Conservation (phyloP, 345 rosid genomes). For the Gossypium mustelinum region DNA sequence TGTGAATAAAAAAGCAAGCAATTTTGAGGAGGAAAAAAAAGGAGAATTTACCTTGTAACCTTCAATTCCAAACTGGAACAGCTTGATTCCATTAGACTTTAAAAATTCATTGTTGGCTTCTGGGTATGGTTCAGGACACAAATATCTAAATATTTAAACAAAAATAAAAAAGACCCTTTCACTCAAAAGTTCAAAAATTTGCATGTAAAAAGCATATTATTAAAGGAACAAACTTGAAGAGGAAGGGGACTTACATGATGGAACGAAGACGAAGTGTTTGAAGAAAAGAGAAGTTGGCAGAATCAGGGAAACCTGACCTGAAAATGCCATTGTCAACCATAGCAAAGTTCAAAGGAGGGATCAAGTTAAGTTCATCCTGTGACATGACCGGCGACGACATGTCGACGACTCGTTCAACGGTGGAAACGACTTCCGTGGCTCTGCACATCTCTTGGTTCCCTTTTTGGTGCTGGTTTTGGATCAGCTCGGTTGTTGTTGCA, state of each 20-base stretch:
- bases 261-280: constrained; percentile 88
- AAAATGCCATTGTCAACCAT: constrained; percentile 94
- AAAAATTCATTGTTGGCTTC: constrained; percentile 70
- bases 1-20: neutral
- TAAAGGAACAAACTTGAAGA: neutral
- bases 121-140: constrained; percentile 93
- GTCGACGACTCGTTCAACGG: constrained; percentile 39
- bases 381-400: constrained; percentile 19
- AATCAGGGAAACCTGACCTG: constrained; percentile 92
- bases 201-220: neutral
- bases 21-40: neutral
- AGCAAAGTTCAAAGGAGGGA: constrained; percentile 88
- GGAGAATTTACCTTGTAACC: constrained; percentile 58
- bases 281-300: constrained; percentile 83
- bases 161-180: neutral
- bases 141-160: constrained; percentile 37
- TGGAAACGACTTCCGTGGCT: constrained; percentile 47
- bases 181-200: constrained; percentile 14
- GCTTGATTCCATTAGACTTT: constrained; percentile 74
- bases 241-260: constrained; percentile 56
- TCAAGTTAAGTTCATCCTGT: constrained; percentile 40
- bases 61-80: constrained; percentile 88
- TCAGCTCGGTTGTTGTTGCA: neutral
- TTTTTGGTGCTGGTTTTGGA: constrained; percentile 1
- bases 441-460: constrained; percentile 30